These are phyloP conservation scores for Auricularia heimuer DNA, from an alignment of 768 basidiomycete genomes.

Conservation along the genomic window DNA sequence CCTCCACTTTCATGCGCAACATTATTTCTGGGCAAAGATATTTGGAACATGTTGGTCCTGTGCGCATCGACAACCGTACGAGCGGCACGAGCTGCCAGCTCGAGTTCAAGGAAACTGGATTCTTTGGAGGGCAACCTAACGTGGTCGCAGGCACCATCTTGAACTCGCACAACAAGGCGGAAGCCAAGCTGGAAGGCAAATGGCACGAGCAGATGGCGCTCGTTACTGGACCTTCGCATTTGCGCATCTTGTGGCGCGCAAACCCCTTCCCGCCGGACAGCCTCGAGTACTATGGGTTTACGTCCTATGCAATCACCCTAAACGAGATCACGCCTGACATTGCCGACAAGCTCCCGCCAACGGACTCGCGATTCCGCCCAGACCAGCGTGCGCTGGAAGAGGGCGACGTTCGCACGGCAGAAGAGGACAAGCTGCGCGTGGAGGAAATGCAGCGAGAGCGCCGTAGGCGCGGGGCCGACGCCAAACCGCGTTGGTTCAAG, in stretches of 20 bases:
- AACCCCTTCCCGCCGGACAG: conserved; percentile 62
- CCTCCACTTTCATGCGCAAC: conserved; percentile 82
- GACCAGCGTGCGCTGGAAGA: conserved; percentile 79
- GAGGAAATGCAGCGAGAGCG: conserved; percentile 73
- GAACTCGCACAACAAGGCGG: conserved; percentile 40
- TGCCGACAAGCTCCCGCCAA: conserved; percentile 54
- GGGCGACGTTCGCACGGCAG: conserved; percentile 61
- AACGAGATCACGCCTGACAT: conserved; percentile 71
- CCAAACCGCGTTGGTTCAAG: conserved; percentile 66
- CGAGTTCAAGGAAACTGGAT: conserved; percentile 82
- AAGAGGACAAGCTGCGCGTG: conserved; percentile 57
- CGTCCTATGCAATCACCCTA: conserved; percentile 64
- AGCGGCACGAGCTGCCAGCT: conserved; percentile 50
- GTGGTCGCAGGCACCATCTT: conserved; percentile 54
- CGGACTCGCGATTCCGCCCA: conserved; percentile 73
- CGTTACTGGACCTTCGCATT: conserved; percentile 53
- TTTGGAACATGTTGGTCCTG: conserved; percentile 73
- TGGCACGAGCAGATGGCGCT: conserved; percentile 82
- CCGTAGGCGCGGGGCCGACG: conserved; percentile 48
- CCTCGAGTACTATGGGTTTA: conserved; percentile 73
- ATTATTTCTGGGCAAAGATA: conserved; percentile 88
- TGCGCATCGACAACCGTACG: conserved; percentile 59
- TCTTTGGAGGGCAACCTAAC: conserved; percentile 66
- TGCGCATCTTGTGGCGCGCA: conserved; percentile 71
- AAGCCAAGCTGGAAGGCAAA: conserved; percentile 70